Evolutionary conservation across 805 yeast species (phyloP).

Genomic region (Wickerhamomyces ciferrii): DNA sequence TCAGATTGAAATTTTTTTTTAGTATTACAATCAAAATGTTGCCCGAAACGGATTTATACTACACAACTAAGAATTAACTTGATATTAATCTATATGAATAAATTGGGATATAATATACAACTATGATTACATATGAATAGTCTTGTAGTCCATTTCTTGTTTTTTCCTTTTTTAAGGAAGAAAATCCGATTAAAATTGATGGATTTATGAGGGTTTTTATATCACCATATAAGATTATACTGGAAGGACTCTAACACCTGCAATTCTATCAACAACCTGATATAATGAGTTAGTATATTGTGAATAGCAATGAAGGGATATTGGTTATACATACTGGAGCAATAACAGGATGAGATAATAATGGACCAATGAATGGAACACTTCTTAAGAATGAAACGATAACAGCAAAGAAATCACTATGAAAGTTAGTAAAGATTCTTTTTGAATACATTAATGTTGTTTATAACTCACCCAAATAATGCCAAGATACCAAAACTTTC

Average conservation of each 20-base stretch:
- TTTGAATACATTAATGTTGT: not conserved
- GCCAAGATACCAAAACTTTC: slow-evolving; percentile 89
- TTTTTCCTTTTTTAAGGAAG: no score
- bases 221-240: slow-evolving; percentile 29
- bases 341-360: slow-evolving; percentile 71
- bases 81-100: no score
- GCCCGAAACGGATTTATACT: not conserved
- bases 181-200: no score
- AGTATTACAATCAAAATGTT: not conserved
- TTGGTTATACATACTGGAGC: slow-evolving; percentile 52
- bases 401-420: slow-evolving; percentile 81
- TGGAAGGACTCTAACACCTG: slow-evolving; percentile 66
- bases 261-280: slow-evolving; percentile 46
- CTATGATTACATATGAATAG: not conserved
- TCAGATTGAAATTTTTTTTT: not conserved
- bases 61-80: no score
- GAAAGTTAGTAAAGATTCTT: not conserved
- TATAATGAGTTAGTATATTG: not conserved
- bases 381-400: slow-evolving; percentile 83
- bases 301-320: not conserved
- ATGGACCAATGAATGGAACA: slow-evolving; percentile 81
- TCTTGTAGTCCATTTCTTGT: not conserved
- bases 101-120: not conserved
- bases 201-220: not conserved
- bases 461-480: slow-evolving; percentile 49